These are phyloP conservation scores for Baudoinia panamericana DNA, from an alignment of 495 filamentous ascomycete genomes.

Conservation along the genomic window DNA sequence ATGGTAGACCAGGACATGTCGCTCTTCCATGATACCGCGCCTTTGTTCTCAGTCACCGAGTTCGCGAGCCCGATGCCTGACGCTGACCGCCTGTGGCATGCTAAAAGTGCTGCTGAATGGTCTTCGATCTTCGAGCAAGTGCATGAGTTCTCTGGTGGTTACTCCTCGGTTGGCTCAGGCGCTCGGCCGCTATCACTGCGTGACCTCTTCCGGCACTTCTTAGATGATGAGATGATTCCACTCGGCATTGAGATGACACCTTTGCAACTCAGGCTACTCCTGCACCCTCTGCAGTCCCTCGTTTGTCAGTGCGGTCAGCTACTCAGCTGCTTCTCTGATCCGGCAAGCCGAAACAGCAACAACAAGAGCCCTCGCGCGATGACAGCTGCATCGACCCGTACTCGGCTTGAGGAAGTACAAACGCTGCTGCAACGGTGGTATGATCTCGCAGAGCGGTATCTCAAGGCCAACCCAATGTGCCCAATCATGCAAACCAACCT, in stretches of 20 bases:
- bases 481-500: conserved; percentile 40
- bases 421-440: conserved; percentile 45
- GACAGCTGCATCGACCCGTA: conserved; percentile 39
- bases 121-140: conserved; percentile 36
- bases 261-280: conserved; percentile 29
- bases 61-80: conserved; percentile 45
- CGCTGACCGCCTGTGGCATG: conserved; percentile 41
- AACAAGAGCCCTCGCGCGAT: conserved; percentile 28
- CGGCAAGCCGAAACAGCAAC: conserved; percentile 24
- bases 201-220: conserved; percentile 41
- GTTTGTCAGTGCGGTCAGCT: conserved; percentile 32
- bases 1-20: conserved; percentile 54
- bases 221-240: conserved; percentile 30
- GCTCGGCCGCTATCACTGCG: conserved; percentile 38
- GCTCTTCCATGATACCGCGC: conserved; percentile 47
- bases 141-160: conserved; percentile 34
- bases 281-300: conserved; percentile 30
- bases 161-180: conserved; percentile 31
- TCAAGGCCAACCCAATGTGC: conserved; percentile 28
- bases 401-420: conserved; percentile 42
- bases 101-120: conserved; percentile 35
- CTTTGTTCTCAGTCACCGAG: conserved; percentile 44
- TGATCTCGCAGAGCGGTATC: conserved; percentile 35
- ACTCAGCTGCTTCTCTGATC: conserved; percentile 31
- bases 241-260: conserved; percentile 30